A percentile compares a stretch with the other conserved stretches of the same genome.
These are phyloP conservation scores for Pneumocystis jirovecii DNA, from an alignment of 1,139 yeast genomes.

Conservation along the genomic window DNA sequence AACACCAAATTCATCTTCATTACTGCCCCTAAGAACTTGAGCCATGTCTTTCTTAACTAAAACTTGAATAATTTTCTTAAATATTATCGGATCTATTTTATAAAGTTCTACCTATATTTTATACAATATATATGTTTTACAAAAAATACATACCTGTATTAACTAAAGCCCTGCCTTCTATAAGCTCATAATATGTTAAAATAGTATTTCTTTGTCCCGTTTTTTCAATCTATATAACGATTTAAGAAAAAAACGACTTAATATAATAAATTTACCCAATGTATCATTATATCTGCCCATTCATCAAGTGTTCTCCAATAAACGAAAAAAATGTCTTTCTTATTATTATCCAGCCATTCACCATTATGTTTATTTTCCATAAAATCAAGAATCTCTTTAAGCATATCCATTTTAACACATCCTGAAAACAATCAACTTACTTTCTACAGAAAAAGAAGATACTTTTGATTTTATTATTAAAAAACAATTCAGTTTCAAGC, in stretches of 20 bases:
- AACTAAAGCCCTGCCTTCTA: slow-evolving; percentile 45
- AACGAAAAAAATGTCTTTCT: slow-evolving; percentile 25
- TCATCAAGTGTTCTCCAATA: slow-evolving; percentile 61
- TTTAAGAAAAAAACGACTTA: slow-evolving; percentile 20
- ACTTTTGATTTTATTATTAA: slow-evolving; percentile 38
- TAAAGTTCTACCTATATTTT: slow-evolving; percentile 31
- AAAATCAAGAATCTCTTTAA: slow-evolving; percentile 39
- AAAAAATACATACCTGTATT: slow-evolving; percentile 10
- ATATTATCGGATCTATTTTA: slow-evolving; percentile 44
- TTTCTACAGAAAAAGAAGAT: slow-evolving; percentile 21
- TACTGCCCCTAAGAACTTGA: slow-evolving; percentile 45
- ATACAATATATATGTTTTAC: slow-evolving; percentile 16
- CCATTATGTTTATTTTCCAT: slow-evolving; percentile 44
- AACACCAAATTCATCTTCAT: slow-evolving; percentile 49
- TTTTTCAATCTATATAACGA: slow-evolving; percentile 32
- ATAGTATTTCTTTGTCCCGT: slow-evolving; percentile 70
- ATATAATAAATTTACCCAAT: slow-evolving; percentile 30
- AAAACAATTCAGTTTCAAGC: slow-evolving; percentile 28
- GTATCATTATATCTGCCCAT: slow-evolving; percentile 52
- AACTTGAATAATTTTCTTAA: slow-evolving; percentile 41
- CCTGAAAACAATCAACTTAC: slow-evolving; percentile 21
- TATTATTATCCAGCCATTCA: slow-evolving; percentile 31
- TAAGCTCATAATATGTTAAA: slow-evolving; percentile 66
- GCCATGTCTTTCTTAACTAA: slow-evolving; percentile 57
- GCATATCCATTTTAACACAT: slow-evolving; percentile 40